These are phyloP conservation scores for Dactylonectria macrodidyma DNA, from an alignment of 2,329 filamentous ascomycete genomes.

Conservation along the genomic window DNA sequence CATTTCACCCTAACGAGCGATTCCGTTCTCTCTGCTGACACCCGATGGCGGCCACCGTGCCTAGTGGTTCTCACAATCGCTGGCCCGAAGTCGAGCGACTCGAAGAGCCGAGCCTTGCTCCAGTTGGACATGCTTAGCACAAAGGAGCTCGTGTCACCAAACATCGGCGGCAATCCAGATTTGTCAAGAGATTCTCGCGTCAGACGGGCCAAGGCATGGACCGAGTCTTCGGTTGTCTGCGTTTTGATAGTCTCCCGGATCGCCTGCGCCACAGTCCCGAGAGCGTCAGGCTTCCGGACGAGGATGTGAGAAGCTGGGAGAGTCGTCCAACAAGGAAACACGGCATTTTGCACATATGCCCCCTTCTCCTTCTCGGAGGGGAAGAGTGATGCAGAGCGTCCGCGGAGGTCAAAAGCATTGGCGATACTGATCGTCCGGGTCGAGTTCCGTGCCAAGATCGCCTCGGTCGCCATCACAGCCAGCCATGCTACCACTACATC, in stretches of 20 bases:
- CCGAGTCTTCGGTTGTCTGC: constrained; percentile 16
- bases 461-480: neutral
- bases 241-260: constrained; percentile 8
- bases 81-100: constrained; percentile 7
- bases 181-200: constrained; percentile 7
- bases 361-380: neutral
- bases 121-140: constrained; percentile 7
- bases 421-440: constrained; percentile 11
- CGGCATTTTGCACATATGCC: constrained; percentile 23
- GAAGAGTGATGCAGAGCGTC: constrained; percentile 22
- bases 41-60: neutral
- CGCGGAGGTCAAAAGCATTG: constrained; percentile 23
- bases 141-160: constrained; percentile 19
- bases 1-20: neutral
- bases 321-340: constrained; percentile 14
- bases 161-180: constrained; percentile 22
- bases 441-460: constrained; percentile 13
- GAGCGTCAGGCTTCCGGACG: neutral
- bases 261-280: constrained; percentile 18
- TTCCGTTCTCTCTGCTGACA: neutral
- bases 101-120: constrained; percentile 4
- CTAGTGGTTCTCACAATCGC: neutral
- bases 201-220: constrained; percentile 24
- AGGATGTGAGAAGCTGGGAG: neutral
- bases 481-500: constrained; percentile 27